Conservation (phyloP, 345 rosid genomes). For the Nasturtium officinale region DNA sequence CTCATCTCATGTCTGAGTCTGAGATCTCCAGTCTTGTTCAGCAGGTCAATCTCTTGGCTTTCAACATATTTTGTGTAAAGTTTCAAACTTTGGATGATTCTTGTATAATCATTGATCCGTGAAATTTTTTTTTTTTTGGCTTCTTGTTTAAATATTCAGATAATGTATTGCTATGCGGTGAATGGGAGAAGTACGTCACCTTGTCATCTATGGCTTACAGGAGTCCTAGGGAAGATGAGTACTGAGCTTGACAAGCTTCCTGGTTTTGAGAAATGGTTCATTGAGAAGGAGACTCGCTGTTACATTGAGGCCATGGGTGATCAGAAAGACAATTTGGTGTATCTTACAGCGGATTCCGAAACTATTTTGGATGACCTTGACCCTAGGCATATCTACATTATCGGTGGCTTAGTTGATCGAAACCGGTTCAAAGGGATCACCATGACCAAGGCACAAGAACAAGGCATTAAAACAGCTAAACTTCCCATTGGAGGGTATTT, state of each 20-base stretch:
- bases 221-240: constrained; percentile 69
- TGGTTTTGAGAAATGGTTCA: constrained; percentile 89
- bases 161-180: constrained; percentile 91
- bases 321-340: constrained; percentile 69
- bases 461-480: constrained; percentile 82
- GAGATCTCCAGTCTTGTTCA: constrained; percentile 93
- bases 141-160: constrained; percentile 41
- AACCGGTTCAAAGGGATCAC: constrained; percentile 95
- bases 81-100: not conserved
- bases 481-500: constrained; percentile 85
- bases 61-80: not conserved
- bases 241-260: constrained; percentile 72
- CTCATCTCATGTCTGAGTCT: constrained; percentile 68
- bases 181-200: constrained; percentile 69
- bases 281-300: constrained; percentile 73
- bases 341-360: constrained; percentile 89
- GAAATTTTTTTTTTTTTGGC: not conserved
- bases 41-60: constrained; percentile 33
- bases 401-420: constrained; percentile 91
- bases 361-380: constrained; percentile 71
- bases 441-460: constrained; percentile 87
- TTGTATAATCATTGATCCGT: not conserved
- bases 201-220: constrained; percentile 86
- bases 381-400: constrained; percentile 58
- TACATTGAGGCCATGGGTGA: constrained; percentile 73